These are phyloP conservation scores for Penicillium psychrofluorescens DNA, from an alignment of 495 filamentous ascomycete genomes.

Conservation along the genomic window DNA sequence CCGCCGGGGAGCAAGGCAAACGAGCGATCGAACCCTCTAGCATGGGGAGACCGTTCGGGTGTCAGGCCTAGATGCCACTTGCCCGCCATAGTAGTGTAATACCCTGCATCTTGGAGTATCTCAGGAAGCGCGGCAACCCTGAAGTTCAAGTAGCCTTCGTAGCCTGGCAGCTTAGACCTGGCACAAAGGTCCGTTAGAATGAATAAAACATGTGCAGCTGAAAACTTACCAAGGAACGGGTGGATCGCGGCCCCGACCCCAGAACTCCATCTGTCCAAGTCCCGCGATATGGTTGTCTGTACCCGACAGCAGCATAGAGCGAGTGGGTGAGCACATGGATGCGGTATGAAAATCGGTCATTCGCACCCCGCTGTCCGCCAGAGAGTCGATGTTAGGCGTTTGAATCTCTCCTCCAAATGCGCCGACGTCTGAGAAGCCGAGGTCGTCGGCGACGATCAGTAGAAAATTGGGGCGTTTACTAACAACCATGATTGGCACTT, in stretches of 20 bases:
- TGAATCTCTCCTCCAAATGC: conserved; percentile 58
- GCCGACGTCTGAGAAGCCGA: conserved; percentile 55
- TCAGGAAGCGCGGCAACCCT: conserved; percentile 55
- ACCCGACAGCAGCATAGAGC: conserved; percentile 51
- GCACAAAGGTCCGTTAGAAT: too few species aligned
- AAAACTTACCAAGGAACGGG: conserved; percentile 32
- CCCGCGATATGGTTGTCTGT: conserved; percentile 44
- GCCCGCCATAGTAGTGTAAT: conserved; percentile 54
- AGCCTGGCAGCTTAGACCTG: conserved; percentile 40
- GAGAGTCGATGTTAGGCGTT: conserved; percentile 52
- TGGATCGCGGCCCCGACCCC: conserved; percentile 34
- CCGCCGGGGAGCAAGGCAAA: conserved; percentile 48
- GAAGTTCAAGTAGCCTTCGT: conserved; percentile 61
- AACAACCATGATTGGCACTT: too few species aligned
- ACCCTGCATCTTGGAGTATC: conserved; percentile 53
- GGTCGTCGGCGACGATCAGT: conserved; percentile 55
- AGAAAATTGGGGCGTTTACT: conserved; percentile 56
- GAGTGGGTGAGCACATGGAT: conserved; percentile 56
- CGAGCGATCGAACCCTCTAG: conserved; percentile 36
- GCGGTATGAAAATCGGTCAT: conserved; percentile 60
- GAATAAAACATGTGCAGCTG: conserved; percentile 29
- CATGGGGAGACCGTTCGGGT: conserved; percentile 32
- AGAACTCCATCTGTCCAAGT: conserved; percentile 41
- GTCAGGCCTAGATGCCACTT: conserved; percentile 51
- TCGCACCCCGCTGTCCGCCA: conserved; percentile 46